phyloP scores from a whole-genome alignment of 1,284 basidiomycete species.

The Inonotus hispidus region DNA sequence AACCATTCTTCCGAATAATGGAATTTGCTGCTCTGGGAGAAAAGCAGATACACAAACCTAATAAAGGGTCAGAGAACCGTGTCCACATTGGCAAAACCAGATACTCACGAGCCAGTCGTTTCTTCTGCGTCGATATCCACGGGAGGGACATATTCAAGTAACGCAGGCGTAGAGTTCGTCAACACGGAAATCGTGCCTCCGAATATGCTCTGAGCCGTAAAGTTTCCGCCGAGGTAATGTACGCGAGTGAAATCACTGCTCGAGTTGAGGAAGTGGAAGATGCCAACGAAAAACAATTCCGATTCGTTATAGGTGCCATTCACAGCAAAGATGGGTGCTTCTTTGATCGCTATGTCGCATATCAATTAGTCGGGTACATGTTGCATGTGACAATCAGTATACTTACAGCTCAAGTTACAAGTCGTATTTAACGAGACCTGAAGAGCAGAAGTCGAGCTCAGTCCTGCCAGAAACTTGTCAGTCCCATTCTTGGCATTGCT shows the following conservation, averaged over 20 bases:
- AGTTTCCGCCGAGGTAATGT: slow-evolving; percentile 11
- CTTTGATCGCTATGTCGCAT: neutral
- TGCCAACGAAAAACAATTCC: slow-evolving; percentile 9
- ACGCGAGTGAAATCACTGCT: neutral
- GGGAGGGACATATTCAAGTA: slow-evolving; percentile 13
- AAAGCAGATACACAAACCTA: slow-evolving; percentile 14
- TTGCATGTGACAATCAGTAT: neutral
- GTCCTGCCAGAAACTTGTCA: neutral
- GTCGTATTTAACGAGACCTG: slow-evolving; percentile 12
- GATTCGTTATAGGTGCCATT: slow-evolving; percentile 9
- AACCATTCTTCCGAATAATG: neutral
- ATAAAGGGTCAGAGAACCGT: neutral
- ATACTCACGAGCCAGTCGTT: slow-evolving; percentile 1
- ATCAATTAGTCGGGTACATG: neutral
- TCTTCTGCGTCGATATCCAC: neutral
- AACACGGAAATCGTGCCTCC: slow-evolving; percentile 8
- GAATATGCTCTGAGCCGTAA: slow-evolving; percentile 3
- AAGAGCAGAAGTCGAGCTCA: slow-evolving; percentile 3
- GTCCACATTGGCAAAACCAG: neutral
- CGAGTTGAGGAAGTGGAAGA: slow-evolving; percentile 11
- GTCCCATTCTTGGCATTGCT: neutral
- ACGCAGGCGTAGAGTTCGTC: slow-evolving; percentile 15
- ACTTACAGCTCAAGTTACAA: slow-evolving; percentile 3
- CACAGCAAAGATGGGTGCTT: slow-evolving; percentile 9
- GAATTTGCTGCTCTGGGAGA: slow-evolving; percentile 6